A percentile compares a stretch with the other conserved stretches of the same genome.
phyloP scores from a whole-genome alignment of 164 flowering plant genomes.

The Sedum album region DNA sequence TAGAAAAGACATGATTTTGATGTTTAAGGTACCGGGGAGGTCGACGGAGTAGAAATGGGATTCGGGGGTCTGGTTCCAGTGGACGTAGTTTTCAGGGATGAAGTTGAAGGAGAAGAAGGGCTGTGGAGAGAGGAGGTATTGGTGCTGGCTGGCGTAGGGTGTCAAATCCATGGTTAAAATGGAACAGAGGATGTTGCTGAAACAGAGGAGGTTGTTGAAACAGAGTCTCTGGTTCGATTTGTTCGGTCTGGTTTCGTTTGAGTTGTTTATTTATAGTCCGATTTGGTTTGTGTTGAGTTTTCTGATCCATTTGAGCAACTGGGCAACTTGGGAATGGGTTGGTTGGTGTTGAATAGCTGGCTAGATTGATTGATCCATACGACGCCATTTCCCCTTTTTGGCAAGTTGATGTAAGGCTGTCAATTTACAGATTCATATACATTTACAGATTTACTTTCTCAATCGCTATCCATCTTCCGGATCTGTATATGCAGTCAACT shows the following conservation, averaged over 20 bases:
- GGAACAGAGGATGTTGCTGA: not conserved
- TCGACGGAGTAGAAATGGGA: conserved; percentile 59
- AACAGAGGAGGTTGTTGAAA: not conserved
- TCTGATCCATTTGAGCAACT: not conserved
- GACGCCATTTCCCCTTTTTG: no score
- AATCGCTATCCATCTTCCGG: no score
- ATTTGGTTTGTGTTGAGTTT: not conserved
- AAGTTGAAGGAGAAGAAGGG: conserved; percentile 24
- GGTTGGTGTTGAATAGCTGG: not conserved
- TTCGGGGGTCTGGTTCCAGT: conserved; percentile 57
- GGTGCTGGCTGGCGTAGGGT: not conserved
- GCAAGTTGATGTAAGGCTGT: no score
- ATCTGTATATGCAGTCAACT: no score
- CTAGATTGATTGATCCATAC: no score
- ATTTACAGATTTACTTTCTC: no score
- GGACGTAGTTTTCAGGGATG: conserved; percentile 50
- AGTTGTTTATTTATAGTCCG: not conserved
- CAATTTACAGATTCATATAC: no score
- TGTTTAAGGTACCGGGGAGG: conserved; percentile 39
- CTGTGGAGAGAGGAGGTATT: conserved; percentile 29
- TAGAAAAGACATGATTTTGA: not conserved
- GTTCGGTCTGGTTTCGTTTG: not conserved
- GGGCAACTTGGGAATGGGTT: not conserved
- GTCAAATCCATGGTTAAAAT: conserved; percentile 4
- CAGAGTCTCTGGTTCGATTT: not conserved